Evolutionary conservation across 176 grass and related monocot genomes (phyloP).

Genomic region (Oryza officinalis): DNA sequence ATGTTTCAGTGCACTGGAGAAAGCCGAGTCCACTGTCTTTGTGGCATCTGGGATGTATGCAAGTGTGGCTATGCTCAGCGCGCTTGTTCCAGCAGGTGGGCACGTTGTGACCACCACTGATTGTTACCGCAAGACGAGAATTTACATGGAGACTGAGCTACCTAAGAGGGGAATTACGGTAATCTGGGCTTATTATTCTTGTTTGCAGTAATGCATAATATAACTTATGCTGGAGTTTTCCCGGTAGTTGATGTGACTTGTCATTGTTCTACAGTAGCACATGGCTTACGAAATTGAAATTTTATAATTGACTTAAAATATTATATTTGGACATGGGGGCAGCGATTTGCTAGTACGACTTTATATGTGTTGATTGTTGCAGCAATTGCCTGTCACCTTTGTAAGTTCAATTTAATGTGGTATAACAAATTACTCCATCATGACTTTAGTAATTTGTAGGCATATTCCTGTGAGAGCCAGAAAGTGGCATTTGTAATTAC

Average conservation of each 20-base stretch:
- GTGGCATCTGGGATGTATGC: slow-evolving; percentile 98
- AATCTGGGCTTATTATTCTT: slow-evolving; percentile 27
- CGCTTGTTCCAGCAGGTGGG: slow-evolving; percentile 89
- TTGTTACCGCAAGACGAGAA: slow-evolving; percentile 95
- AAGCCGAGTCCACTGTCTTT: slow-evolving; percentile 93
- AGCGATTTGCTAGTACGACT: not conserved
- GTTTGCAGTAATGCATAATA: not conserved
- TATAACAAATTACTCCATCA: not conserved
- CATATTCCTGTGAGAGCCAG: not conserved
- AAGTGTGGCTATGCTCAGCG: slow-evolving; percentile 82
- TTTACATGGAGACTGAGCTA: slow-evolving; percentile 95
- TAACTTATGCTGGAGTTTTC: not conserved
- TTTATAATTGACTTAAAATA: not conserved
- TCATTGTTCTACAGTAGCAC: not conserved
- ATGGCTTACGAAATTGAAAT: not conserved
- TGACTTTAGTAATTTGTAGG: not conserved
- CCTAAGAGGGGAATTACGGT: slow-evolving; percentile 95
- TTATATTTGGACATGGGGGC: not conserved
- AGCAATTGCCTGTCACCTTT: not conserved
- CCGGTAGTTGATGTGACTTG: not conserved
- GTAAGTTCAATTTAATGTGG: not conserved
- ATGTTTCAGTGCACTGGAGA: slow-evolving; percentile 83
- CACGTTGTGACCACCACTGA: slow-evolving; percentile 93
- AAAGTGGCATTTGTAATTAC: not conserved
- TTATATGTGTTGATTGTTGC: not conserved